A percentile compares a stretch with the other conserved stretches of the same genome.
phyloP scores from a whole-genome alignment of 169 alveolate genomes.

The Ichthyophthirius multifiliis region DNA sequence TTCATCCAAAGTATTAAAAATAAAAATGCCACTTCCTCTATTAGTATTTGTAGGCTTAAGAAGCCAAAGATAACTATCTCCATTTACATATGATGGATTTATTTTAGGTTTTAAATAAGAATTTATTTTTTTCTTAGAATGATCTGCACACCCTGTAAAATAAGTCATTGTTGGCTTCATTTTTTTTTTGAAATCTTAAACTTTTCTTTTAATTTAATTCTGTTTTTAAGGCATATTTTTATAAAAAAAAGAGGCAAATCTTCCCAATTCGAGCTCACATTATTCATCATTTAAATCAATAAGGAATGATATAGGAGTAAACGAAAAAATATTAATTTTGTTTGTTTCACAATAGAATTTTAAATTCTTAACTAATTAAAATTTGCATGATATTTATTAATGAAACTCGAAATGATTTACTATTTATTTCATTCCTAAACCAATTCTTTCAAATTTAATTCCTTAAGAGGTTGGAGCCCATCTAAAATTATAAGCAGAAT shows the following conservation, averaged over 20 bases:
- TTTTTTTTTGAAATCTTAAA: neutral
- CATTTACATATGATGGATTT: conserved; percentile 3
- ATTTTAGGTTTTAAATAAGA: conserved; percentile 18
- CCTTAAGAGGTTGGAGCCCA: neutral
- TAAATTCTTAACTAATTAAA: neutral
- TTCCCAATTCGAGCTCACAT: neutral
- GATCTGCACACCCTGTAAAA: too few species aligned
- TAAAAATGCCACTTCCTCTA: conserved; percentile 40
- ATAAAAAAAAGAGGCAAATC: conserved; percentile 23
- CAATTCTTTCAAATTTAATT: conserved; percentile 9
- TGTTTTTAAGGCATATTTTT: conserved; percentile 27
- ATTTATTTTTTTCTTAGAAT: neutral
- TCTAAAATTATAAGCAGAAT: neutral
- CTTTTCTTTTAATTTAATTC: too few species aligned
- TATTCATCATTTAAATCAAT: conserved; percentile 21
- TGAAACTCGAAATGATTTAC: conserved; percentile 5
- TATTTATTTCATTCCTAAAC: neutral
- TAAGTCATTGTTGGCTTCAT: neutral
- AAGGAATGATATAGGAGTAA: conserved; percentile 21
- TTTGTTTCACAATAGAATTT: neutral
- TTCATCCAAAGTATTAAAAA: conserved; percentile 13
- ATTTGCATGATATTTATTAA: neutral
- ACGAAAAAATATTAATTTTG: conserved; percentile 4
- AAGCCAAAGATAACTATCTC: conserved; percentile 34
- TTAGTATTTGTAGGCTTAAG: conserved; percentile 33